A percentile compares a stretch with the other conserved stretches of the same genome.
Evolutionary conservation across 2,329 filamentous ascomycete genomes (phyloP).

Genomic region (Penicillium sp.): DNA sequence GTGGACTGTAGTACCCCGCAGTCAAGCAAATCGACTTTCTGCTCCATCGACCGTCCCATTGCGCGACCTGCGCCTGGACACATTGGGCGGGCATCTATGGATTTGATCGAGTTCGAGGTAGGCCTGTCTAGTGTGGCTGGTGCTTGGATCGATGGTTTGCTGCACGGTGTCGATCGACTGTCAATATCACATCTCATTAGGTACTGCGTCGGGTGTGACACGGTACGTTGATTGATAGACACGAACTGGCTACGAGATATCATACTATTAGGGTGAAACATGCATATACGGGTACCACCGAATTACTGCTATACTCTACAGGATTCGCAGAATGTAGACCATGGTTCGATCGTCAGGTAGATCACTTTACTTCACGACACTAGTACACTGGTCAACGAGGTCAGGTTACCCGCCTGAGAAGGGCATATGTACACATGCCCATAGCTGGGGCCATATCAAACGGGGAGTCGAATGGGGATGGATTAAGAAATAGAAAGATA

Average conservation of each 20-base stretch:
- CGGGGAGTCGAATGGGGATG: constrained; percentile 7
- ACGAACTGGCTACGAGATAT: background rate
- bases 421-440: background rate
- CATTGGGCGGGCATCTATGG: background rate
- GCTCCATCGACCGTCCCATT: background rate
- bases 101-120: background rate
- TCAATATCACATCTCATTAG: background rate
- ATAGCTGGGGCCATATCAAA: background rate
- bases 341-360: background rate
- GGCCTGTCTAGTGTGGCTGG: constrained; percentile 1
- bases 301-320: background rate
- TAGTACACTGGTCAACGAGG: background rate
- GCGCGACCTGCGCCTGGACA: background rate
- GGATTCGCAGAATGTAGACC: no score
- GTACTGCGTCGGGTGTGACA: background rate
- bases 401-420: background rate
- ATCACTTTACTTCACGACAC: background rate
- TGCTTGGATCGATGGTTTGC: background rate
- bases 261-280: background rate
- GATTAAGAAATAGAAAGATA: constrained; percentile 10
- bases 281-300: background rate
- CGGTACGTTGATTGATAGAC: background rate
- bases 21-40: background rate
- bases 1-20: background rate
- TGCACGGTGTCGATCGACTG: constrained; percentile 1